These are phyloP conservation scores for Metschnikowia continentalis DNA, from an alignment of 805 yeast species.

Conservation along the genomic window DNA sequence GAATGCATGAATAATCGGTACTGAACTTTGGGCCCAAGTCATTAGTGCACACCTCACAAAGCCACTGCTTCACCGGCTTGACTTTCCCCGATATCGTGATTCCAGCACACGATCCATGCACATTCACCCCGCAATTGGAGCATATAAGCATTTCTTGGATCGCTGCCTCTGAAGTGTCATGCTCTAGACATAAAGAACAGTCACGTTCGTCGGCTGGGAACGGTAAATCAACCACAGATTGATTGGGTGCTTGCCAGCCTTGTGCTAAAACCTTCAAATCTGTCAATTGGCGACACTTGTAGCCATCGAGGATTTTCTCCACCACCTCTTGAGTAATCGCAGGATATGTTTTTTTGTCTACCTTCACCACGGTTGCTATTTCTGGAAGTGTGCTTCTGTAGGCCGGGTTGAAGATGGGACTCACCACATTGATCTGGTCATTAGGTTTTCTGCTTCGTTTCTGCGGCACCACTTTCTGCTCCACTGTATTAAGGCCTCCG, in stretches of 20 bases:
- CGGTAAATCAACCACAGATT: constrained; percentile 13
- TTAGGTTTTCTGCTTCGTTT: constrained; percentile 10
- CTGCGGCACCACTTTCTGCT: constrained; percentile 1
- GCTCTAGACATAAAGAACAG: constrained; percentile 58
- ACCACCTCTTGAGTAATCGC: constrained; percentile 14
- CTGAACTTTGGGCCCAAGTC: constrained; percentile 57
- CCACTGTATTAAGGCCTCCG: neutral
- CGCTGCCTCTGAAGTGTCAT: constrained; percentile 23
- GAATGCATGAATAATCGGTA: constrained; percentile 55
- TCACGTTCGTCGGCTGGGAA: constrained; percentile 10
- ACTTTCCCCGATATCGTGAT: constrained; percentile 14
- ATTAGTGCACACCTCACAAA: constrained; percentile 76
- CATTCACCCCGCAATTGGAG: constrained; percentile 60
- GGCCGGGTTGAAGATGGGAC: constrained; percentile 22
- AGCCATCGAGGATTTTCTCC: constrained; percentile 16
- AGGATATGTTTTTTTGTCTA: constrained; percentile 20
- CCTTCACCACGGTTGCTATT: constrained; percentile 6
- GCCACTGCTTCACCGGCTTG: constrained; percentile 51
- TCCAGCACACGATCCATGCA: constrained; percentile 73
- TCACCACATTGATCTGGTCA: constrained; percentile 10
- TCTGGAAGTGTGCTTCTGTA: constrained; percentile 18
- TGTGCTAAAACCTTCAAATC: constrained; percentile 21
- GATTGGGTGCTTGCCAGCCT: constrained; percentile 13
- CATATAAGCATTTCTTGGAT: constrained; percentile 48
- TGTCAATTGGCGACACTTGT: constrained; percentile 23